Evolutionary conservation across 2,329 filamentous ascomycete species (phyloP).

Genomic region (Colletotrichum eleusines): DNA sequence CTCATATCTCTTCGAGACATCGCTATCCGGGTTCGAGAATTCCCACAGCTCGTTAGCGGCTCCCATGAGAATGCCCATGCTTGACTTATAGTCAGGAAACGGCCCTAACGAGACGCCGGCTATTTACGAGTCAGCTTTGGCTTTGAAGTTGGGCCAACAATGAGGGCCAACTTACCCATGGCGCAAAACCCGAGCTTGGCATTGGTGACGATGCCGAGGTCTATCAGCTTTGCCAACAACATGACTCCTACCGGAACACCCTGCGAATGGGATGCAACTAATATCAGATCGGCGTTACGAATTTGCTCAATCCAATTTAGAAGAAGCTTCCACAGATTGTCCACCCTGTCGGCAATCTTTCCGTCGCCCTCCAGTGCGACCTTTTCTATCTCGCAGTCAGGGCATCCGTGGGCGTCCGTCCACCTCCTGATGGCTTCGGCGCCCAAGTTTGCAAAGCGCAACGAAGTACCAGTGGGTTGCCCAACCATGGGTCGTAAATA

Average conservation of each 20-base stretch:
- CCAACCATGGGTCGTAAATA: constrained; percentile 92
- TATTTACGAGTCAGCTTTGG: constrained; percentile 5
- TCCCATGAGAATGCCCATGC: constrained; percentile 86
- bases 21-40: constrained; percentile 84
- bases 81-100: constrained; percentile 90
- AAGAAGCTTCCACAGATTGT: constrained; percentile 93
- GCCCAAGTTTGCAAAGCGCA: constrained; percentile 90
- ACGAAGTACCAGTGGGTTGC: constrained; percentile 93
- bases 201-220: constrained; percentile 84
- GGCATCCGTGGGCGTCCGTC: constrained; percentile 79
- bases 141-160: neutral
- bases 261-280: constrained; percentile 95
- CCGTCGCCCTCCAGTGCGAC: constrained; percentile 96
- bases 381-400: constrained; percentile 88
- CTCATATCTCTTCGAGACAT: constrained; percentile 85
- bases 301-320: constrained; percentile 96
- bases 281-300: constrained; percentile 85
- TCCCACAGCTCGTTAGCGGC: constrained; percentile 96
- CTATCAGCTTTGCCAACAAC: constrained; percentile 91
- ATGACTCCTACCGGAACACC: constrained; percentile 95
- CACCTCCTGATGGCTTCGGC: constrained; percentile 87
- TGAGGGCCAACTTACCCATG: constrained; percentile 63
- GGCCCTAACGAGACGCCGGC: constrained; percentile 94
- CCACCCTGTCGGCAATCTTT: constrained; percentile 88
- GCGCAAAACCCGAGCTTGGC: constrained; percentile 88